Evolutionary conservation across 176 grass and related monocot genomes (phyloP).

Genomic region (Avena sativa): DNA sequence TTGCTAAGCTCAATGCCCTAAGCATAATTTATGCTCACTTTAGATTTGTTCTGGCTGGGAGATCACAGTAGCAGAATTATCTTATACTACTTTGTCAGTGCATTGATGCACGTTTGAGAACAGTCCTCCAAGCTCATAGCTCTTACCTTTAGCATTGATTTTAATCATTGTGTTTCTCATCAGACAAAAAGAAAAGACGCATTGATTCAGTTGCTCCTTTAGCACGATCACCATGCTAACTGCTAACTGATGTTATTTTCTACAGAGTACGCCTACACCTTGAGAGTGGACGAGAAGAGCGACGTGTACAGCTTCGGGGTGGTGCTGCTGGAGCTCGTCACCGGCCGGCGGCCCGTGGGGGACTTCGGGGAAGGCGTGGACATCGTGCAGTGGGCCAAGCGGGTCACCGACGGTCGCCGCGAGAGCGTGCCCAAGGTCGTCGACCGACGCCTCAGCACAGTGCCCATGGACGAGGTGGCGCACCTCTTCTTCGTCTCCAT

Average conservation of each 20-base stretch:
- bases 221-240: no score
- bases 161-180: conserved; percentile 5
- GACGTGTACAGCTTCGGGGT: conserved; percentile 96
- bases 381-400: conserved; percentile 92
- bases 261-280: conserved; percentile 89
- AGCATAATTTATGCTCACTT: background rate
- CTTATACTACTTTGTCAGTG: background rate
- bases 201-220: background rate
- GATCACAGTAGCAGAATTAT: background rate
- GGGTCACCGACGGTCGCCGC: conserved; percentile 53
- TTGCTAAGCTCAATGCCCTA: background rate
- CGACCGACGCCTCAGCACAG: conserved; percentile 55
- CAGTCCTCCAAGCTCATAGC: background rate
- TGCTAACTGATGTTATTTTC: background rate
- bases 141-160: background rate
- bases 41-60: background rate
- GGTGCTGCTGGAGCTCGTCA: conserved; percentile 87
- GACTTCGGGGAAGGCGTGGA: conserved; percentile 91
- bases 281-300: conserved; percentile 89
- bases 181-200: background rate
- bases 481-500: conserved; percentile 91
- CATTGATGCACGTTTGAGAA: conserved; percentile 10
- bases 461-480: conserved; percentile 67
- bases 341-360: conserved; percentile 65
- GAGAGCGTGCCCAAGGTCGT: conserved; percentile 59